These are phyloP conservation scores for Myxozyma lipomycoides DNA, from an alignment of 805 yeast genomes.

Conservation along the genomic window DNA sequence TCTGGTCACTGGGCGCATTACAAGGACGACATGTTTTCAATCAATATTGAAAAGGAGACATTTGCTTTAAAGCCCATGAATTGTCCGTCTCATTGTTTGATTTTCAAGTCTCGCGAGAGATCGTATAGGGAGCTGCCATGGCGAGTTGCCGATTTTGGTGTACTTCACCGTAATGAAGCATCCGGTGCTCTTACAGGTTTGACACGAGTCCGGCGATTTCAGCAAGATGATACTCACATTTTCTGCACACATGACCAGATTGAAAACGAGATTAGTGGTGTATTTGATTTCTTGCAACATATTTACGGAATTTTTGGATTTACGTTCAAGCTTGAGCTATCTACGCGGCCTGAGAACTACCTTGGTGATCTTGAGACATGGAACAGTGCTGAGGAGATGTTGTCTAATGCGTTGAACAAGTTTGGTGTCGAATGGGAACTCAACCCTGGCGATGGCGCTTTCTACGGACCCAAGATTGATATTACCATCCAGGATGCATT, in stretches of 20 bases:
- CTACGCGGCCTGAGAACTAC: constrained; percentile 79
- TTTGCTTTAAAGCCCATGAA: constrained; percentile 90
- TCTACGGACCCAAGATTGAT: constrained; percentile 67
- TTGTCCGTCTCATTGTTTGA: constrained; percentile 74
- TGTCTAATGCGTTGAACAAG: constrained; percentile 56
- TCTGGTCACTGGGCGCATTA: constrained; percentile 99
- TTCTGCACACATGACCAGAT: constrained; percentile 82
- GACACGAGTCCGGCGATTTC: constrained; percentile 90
- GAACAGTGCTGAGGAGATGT: constrained; percentile 72
- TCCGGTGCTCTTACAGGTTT: constrained; percentile 91
- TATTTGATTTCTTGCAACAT: constrained; percentile 67
- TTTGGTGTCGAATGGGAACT: constrained; percentile 60
- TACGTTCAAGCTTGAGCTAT: constrained; percentile 59
- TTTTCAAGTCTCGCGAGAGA: constrained; percentile 69
- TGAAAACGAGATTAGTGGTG: constrained; percentile 62
- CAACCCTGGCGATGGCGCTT: constrained; percentile 94
- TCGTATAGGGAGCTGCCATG: constrained; percentile 85
- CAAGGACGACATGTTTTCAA: constrained; percentile 94
- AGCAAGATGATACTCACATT: constrained; percentile 97
- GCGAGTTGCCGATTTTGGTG: constrained; percentile 81
- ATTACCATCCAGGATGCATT: constrained; percentile 73
- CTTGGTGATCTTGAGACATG: constrained; percentile 77
- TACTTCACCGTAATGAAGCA: constrained; percentile 90
- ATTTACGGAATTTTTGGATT: constrained; percentile 70
- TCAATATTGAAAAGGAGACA: constrained; percentile 93